Base-by-base conservation (phyloP, 176 grass and related monocot genomes). In the Phoenix dactylifera region DNA sequence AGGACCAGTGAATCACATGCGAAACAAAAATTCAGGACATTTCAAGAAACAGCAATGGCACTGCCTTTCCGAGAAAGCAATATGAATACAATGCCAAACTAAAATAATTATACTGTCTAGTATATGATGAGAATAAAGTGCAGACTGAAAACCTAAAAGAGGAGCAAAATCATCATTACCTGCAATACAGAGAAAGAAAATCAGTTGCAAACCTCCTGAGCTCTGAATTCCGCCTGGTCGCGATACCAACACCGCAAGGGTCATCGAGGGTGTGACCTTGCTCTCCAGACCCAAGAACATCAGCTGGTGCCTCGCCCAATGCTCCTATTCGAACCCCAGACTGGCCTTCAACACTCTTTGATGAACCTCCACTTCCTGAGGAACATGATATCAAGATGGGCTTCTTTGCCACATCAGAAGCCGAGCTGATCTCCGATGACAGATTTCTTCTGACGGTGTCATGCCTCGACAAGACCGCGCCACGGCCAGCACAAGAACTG, bases 141-240 rank as follows among this genome's bases (percentile, higher is more conserved):
- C 35, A 44, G 7, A 44, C 12, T 12, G 9, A 44, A 44, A 44
- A 2, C 7, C 35, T 44, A 12, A 44, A 12, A 44, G 35, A 44
- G 35, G 35, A 44, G 35, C 35, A 44, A 2, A 44, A 0, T 44
- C 35, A 44, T 44, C 35, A 44, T 44, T 18, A 82, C 86, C 86
- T 96, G 86, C 80, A 87, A 52, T 82, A 96, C 62, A 85, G 58
- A 58, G 91, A 80, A 64, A 90, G 64, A 77, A 96, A 85, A 25
- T 82, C 83, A 18, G 65, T 65, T 15, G 86, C 80, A 58, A 90
- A 85, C 57, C 50, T 80, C 74, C 82, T 87, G 49, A 90, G 65
- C 61, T 87, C 83, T 29, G 57, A 52, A 65, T 75, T 72, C n/a
- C 54, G 66, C 18, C 3, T 26, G 10, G 29, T 52, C 4, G 4